Evolutionary conservation across 2,329 filamentous ascomycete species (phyloP), one percentile per base, ranked within the genome.

Genomic region (Thielaviopsis ethacetica): DNA sequence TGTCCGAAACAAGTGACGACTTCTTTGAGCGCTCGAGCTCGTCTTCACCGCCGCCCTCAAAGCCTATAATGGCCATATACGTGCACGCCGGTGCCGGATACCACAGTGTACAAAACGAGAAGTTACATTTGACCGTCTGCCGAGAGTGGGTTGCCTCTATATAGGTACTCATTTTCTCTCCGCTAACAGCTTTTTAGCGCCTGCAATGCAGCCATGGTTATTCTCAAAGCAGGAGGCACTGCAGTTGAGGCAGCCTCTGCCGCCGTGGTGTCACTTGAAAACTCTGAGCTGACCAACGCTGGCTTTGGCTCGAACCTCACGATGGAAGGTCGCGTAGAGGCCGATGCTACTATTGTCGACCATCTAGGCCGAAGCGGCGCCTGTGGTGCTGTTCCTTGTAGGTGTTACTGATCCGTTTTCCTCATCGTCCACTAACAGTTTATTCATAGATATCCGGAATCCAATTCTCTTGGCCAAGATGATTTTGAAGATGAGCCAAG

Each of bases 31-130:
- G 51, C 10, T 47, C 41, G 38, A 52, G 41, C 38, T 54, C 27
- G 6, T 19, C 38, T 41, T 54, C n/a, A 38, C 26, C 56, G 6
- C 24, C 47, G 15, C 44, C 55, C 34, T 51, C 21, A 22, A 71
- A 70, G 56, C 66, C 64, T 51, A 62, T 82, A 10, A 82, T 82
- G 60, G 90, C 89, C 61, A 91, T 98, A 57, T 97, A 95, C 70
- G 85, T 98, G 52, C 93, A 98, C 71, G 93, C 91, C 44, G 93
- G 93, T 38, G 93, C 93, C 17, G 93, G 93, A 3, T 98, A 88
- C 66, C 93, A 98, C 70, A 96, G 90, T 67, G 75, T 81, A 24
- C 81, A 86, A 62, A 97, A 97, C 67, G 91, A 98, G 69, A 76
- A 78, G 59, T 77, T 87, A 44, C 93, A 98, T 67, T 79, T 98